Evolutionary conservation across 345 rosid genomes (phyloP), one percentile per base, ranked within the genome.

Genomic region (Eucalyptus cloeziana): DNA sequence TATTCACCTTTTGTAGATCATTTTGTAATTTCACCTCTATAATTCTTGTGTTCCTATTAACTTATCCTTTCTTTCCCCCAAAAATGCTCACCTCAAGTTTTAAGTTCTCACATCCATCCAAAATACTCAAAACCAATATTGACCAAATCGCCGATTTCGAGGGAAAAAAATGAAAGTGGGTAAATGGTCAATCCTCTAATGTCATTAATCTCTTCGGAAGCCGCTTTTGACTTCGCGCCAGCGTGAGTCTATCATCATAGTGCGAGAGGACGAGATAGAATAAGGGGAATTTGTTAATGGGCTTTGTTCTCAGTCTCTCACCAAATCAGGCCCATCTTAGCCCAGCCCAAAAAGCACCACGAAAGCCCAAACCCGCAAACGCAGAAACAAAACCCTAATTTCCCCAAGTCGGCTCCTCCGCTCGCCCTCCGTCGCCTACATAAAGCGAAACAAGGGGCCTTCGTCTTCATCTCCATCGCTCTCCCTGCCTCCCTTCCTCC

Each of bases 31-130:
- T 13, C 33, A 60, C 16, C 31, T 62, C 69, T 30, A 27, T 6
- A 5, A 27, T 62, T 27, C 31, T 27, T 6, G 17, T 6, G 33
- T 13, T 13, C 69, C 8, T 13, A 30, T 13, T 13, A 13, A 62
- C 3, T 5, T 7, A n/a, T 2, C 33, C 1, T 62, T 27, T 13
- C 40, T 3, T 2, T 4, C 4, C 4, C 31, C 6, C 7, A 4
- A 60, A 27, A 0, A 60, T 0, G 16, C 31, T 27, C n/a, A 60
- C 16, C 69, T 27, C 31, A 11, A 60, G 13, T 60, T 60, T 27
- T 30, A 60, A 27, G 0, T 12, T 60, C 7, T 60, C 31, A 13
- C 31, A 1, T 3, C 1, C 14, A 60, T 27, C 16, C 69, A 60
- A 60, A 60, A 6, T 25, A 60, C 31, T 60, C 31, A 27, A 60